phyloP scores from a whole-genome alignment of 2,329 filamentous ascomycete species.

The Calonectria pseudoturangicola region DNA sequence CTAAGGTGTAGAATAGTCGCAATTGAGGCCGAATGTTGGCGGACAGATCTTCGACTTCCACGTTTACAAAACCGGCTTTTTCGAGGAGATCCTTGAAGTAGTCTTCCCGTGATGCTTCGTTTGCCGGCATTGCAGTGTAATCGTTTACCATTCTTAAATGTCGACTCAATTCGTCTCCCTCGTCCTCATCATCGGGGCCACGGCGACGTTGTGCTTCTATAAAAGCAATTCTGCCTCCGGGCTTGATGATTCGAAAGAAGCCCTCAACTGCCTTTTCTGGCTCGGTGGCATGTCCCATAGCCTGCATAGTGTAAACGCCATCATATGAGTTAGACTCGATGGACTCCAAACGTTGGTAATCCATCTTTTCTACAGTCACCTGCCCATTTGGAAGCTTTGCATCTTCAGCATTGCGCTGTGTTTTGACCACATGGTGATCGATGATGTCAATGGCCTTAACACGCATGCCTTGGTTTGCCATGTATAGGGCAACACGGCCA shows the following conservation, averaged over 20 bases:
- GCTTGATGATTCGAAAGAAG: constrained; percentile 68
- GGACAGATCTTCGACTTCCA: constrained; percentile 66
- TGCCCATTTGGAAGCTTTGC: constrained; percentile 57
- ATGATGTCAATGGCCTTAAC: constrained; percentile 70
- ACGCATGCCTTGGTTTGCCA: constrained; percentile 64
- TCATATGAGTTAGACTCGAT: constrained; percentile 64
- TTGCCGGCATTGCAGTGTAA: constrained; percentile 67
- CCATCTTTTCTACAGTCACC: constrained; percentile 64
- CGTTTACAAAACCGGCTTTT: constrained; percentile 66
- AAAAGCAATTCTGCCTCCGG: constrained; percentile 67
- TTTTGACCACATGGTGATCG: constrained; percentile 67
- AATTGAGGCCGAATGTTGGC: constrained; percentile 69
- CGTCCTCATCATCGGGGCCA: constrained; percentile 52
- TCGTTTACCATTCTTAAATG: constrained; percentile 62
- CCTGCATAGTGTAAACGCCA: constrained; percentile 74
- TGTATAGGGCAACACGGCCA: constrained; percentile 68
- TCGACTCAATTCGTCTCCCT: constrained; percentile 47
- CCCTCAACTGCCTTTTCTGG: constrained; percentile 64
- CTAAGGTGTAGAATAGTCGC: constrained; percentile 67
- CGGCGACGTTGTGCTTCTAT: constrained; percentile 67
- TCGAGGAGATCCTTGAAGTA: constrained; percentile 63
- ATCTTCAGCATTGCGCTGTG: constrained; percentile 62
- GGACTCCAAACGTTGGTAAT: constrained; percentile 70
- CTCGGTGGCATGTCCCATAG: constrained; percentile 72
- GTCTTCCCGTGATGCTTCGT: constrained; percentile 61